Conservation (phyloP, 2,329 filamentous ascomycete genomes). For the Teratosphaeriaceae sp. region DNA sequence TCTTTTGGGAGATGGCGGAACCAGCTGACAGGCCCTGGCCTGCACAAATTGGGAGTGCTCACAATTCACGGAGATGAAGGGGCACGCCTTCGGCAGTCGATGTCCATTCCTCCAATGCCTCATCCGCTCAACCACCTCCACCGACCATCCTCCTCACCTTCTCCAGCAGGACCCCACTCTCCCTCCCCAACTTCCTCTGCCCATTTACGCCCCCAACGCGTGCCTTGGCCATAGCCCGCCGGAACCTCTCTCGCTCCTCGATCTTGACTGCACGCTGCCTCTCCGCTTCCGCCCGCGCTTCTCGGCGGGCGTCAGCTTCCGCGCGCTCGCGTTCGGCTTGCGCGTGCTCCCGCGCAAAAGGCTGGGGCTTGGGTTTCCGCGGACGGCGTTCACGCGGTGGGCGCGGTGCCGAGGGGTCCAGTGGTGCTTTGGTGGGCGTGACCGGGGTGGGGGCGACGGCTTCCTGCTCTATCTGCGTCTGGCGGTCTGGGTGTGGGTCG, state of each 20-base stretch:
- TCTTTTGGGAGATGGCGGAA: no score
- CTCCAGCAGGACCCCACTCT: conserved; percentile 70
- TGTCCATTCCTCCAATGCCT: no score
- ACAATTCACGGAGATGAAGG: no score
- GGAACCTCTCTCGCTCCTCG: conserved; percentile 65
- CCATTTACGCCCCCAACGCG: conserved; percentile 58
- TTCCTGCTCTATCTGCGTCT: conserved; percentile 23
- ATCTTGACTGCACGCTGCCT: conserved; percentile 47
- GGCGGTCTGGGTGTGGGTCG: conserved; percentile 40
- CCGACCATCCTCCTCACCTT: conserved; percentile 67
- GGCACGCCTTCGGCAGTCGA: no score
- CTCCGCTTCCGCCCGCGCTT: conserved; percentile 57
- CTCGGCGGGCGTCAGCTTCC: conserved; percentile 56
- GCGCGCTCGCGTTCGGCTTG: conserved; percentile 49
- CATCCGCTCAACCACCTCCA: not conserved
- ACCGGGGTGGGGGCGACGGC: conserved; percentile 6
- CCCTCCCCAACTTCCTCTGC: conserved; percentile 71
- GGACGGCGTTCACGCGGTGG: conserved; percentile 20
- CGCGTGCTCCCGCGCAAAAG: conserved; percentile 38
- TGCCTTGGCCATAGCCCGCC: conserved; percentile 57
- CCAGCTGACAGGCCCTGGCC: no score
- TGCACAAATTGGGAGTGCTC: no score
- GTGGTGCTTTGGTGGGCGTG: no score
- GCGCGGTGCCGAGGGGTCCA: no score
- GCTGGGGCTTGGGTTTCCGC: conserved; percentile 36